These are phyloP conservation scores for Posidonia oceanica DNA, from an alignment of 116 monocot species.

Conservation along the genomic window DNA sequence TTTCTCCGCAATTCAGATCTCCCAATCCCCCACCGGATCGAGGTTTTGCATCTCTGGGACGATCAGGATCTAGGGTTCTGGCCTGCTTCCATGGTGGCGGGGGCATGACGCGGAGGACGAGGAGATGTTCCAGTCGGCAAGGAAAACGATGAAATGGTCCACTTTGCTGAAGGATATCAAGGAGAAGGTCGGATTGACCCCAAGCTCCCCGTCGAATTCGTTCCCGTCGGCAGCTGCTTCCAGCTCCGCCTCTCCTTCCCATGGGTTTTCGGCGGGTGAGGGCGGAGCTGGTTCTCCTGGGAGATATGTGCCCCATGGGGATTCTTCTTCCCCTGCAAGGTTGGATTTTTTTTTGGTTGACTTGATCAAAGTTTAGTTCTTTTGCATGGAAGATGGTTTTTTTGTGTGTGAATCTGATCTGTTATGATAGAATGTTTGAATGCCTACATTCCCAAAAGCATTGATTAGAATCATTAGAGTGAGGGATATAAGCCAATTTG, in stretches of 20 bases:
- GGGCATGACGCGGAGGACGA: slow-evolving; percentile 2
- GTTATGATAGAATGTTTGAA: neutral
- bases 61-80: slow-evolving; percentile 4
- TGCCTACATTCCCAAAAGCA: too few relatives aligned
- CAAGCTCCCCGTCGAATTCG: neutral
- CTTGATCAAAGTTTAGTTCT: neutral
- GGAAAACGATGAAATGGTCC: slow-evolving; percentile 44
- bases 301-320: neutral
- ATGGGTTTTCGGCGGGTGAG: neutral
- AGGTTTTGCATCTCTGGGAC: neutral
- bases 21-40: neutral
- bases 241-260: neutral
- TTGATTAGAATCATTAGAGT: too few relatives aligned
- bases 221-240: neutral
- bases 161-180: slow-evolving; percentile 38
- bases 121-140: slow-evolving; percentile 27
- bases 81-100: neutral
- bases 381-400: neutral
- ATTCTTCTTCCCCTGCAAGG: slow-evolving; percentile 9
- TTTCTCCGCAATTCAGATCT: neutral
- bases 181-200: slow-evolving; percentile 34
- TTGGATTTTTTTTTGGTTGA: neutral
- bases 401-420: neutral
- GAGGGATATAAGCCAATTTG: too few relatives aligned
- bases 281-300: neutral